Base-by-base conservation (phyloP, 768 basidiomycete species). In the Glaciozyma martinii region DNA sequence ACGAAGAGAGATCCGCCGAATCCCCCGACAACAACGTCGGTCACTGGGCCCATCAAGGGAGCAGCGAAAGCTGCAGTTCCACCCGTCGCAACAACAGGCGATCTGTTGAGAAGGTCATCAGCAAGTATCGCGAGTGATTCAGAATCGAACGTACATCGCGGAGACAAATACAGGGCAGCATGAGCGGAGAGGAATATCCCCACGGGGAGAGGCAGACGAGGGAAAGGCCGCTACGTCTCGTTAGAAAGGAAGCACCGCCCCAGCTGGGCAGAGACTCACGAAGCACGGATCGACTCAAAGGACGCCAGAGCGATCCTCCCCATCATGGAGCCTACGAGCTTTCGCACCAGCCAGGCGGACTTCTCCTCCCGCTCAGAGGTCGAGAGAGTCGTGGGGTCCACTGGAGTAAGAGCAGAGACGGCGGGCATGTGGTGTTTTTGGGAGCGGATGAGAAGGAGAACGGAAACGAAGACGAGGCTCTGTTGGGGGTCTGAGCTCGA, bases 201-300 rank as follows among this genome's bases (percentile, higher is more conserved):
- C 84, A 84, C 81, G 84, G 84, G 23, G 84, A 85, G 43, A 85
- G 79, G 73, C 85, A 86, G 9, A 85, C 73, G 19, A 84, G 79
- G 52, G 76, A 82, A 3, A 81, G 84, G 7, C 84, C 83, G 29
- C 83, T 81, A 25, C 7, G n/a, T n/a, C n/a, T n/a, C n/a, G n/a
- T n/a, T n/a, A n/a, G n/a, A n/a, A n/a, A n/a, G n/a, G n/a, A n/a
- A n/a, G n/a, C n/a, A n/a, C n/a, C n/a, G n/a, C n/a, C n/a, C n/a
- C n/a, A n/a, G n/a, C n/a, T n/a, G n/a, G n/a, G n/a, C n/a, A n/a
- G n/a, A n/a, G n/a, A 49, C 47, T 12, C n/a, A 49, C 47, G 47
- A 49, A 3, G 84, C 83, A 47, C 82, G 78, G 21, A 85, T 74
- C 19, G 82, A 81, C 76, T 85, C 83, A 72, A 83, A 84, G 7